A percentile compares a stretch with the other conserved stretches of the same genome.
These are phyloP conservation scores for Yamadazyma sp. DNA, from an alignment of 1,139 yeast genomes.

Conservation along the genomic window DNA sequence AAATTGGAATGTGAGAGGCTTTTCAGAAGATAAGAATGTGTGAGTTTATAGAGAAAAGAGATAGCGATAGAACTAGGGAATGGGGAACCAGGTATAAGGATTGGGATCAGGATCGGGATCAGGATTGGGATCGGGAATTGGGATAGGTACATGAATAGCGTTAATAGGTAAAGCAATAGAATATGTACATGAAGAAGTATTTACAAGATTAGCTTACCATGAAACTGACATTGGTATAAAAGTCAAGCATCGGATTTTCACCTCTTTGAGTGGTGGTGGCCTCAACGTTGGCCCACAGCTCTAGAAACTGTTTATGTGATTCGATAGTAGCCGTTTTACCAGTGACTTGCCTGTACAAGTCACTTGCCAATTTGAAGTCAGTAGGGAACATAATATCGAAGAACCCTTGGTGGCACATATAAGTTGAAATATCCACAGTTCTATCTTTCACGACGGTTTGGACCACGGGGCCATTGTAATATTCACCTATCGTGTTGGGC, in stretches of 20 bases:
- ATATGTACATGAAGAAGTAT: slow-evolving; percentile 4
- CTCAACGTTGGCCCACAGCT: slow-evolving; percentile 70
- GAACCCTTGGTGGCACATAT: slow-evolving; percentile 80
- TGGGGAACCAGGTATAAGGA: too few species aligned
- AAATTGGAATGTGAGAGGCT: too few species aligned
- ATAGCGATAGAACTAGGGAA: too few species aligned
- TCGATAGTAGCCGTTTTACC: slow-evolving; percentile 59
- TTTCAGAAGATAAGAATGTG: too few species aligned
- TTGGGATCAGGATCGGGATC: too few species aligned
- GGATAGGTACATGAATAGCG: background rate
- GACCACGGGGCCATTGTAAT: slow-evolving; percentile 73
- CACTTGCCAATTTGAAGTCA: slow-evolving; percentile 63
- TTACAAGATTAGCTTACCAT: slow-evolving; percentile 40
- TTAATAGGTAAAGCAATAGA: background rate
- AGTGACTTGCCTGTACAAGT: slow-evolving; percentile 62
- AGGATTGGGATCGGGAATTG: background rate
- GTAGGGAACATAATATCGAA: slow-evolving; percentile 90
- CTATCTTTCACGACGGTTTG: slow-evolving; percentile 71
- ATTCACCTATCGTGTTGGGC: slow-evolving; percentile 63
- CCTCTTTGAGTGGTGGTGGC: slow-evolving; percentile 73
- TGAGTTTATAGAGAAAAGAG: too few species aligned
- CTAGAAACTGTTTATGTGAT: slow-evolving; percentile 64
- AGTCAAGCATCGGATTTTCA: slow-evolving; percentile 84
- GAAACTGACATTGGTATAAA: slow-evolving; percentile 77
- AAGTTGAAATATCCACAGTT: slow-evolving; percentile 70